These are phyloP conservation scores for Xylaria sp. DNA, from an alignment of 2,329 filamentous ascomycete genomes.

Conservation along the genomic window DNA sequence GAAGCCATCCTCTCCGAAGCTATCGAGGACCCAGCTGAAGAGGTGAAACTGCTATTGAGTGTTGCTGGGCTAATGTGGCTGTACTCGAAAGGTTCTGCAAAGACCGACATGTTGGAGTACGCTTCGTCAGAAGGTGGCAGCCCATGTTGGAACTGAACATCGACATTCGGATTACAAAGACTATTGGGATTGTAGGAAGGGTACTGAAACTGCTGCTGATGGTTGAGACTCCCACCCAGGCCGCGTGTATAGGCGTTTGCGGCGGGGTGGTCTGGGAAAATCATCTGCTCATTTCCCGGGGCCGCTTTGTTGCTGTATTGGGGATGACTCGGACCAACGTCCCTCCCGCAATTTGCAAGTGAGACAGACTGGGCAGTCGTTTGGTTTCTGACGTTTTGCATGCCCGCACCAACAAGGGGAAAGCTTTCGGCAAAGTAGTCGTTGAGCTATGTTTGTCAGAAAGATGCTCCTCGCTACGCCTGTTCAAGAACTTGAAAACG, in stretches of 20 bases:
- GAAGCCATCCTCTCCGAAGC: slow-evolving; percentile 27
- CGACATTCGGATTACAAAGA: slow-evolving; percentile 12
- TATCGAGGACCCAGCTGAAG: slow-evolving; percentile 24
- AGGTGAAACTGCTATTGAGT: slow-evolving; percentile 26
- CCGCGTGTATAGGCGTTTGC: slow-evolving; percentile 25
- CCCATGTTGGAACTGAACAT: slow-evolving; percentile 19
- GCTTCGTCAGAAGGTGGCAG: slow-evolving; percentile 11
- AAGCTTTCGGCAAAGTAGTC: slow-evolving; percentile 20
- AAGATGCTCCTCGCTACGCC: background rate
- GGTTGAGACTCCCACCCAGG: slow-evolving; percentile 19
- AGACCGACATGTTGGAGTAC: slow-evolving; percentile 18
- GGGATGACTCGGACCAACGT: slow-evolving; percentile 27
- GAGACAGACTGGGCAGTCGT: slow-evolving; percentile 30
- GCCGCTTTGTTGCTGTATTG: slow-evolving; percentile 29
- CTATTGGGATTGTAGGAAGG: slow-evolving; percentile 18
- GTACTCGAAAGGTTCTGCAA: slow-evolving; percentile 25
- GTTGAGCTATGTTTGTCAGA: slow-evolving; percentile 24
- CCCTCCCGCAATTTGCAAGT: slow-evolving; percentile 26
- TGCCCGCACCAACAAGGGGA: slow-evolving; percentile 16
- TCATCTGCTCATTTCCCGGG: slow-evolving; percentile 28
- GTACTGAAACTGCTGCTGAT: slow-evolving; percentile 20
- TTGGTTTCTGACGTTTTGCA: slow-evolving; percentile 25
- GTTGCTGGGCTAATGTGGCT: slow-evolving; percentile 16
- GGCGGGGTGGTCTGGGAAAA: slow-evolving; percentile 22
- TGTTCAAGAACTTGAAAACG: background rate